Evolutionary conservation across 2,329 filamentous ascomycete species (phyloP).

Genomic region (Chrysoporthe puriensis): DNA sequence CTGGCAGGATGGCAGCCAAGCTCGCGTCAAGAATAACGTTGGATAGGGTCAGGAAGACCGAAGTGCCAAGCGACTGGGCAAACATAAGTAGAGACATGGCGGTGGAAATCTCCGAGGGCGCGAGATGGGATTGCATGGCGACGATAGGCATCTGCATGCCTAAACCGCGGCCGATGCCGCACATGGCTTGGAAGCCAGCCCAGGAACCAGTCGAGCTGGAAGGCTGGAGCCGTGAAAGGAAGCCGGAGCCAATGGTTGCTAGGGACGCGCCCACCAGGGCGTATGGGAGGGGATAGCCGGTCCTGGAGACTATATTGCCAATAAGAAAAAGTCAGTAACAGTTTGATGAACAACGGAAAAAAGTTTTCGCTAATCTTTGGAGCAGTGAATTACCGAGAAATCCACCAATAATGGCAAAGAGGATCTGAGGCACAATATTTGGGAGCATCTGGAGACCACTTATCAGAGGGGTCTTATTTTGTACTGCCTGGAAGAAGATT

Average conservation of each 20-base stretch:
- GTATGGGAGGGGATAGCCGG: conserved; percentile 6
- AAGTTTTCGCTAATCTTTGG: too few species aligned
- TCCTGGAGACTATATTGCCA: not conserved
- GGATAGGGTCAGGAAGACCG: conserved; percentile 10
- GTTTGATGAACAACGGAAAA: too few species aligned
- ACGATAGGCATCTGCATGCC: conserved; percentile 13
- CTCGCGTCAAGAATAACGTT: conserved; percentile 8
- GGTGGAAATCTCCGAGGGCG: not conserved
- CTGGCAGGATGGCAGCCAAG: not conserved
- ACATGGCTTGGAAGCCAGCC: conserved; percentile 8
- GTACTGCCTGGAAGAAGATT: conserved; percentile 12
- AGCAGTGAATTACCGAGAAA: too few species aligned
- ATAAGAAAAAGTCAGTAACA: too few species aligned
- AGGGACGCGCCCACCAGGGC: not conserved
- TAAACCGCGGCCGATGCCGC: not conserved
- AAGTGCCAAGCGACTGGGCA: conserved; percentile 5
- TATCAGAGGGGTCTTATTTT: not conserved
- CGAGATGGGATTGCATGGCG: not conserved
- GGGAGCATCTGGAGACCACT: conserved; percentile 15
- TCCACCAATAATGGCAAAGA: conserved; percentile 8
- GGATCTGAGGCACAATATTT: not conserved
- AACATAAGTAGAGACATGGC: conserved; percentile 8
- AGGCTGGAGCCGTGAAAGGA: not conserved
- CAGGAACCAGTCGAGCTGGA: not conserved
- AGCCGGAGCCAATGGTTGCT: conserved; percentile 3